phyloP scores from a whole-genome alignment of 169 alveolate genomes.

The Perkinsus marinus region DNA sequence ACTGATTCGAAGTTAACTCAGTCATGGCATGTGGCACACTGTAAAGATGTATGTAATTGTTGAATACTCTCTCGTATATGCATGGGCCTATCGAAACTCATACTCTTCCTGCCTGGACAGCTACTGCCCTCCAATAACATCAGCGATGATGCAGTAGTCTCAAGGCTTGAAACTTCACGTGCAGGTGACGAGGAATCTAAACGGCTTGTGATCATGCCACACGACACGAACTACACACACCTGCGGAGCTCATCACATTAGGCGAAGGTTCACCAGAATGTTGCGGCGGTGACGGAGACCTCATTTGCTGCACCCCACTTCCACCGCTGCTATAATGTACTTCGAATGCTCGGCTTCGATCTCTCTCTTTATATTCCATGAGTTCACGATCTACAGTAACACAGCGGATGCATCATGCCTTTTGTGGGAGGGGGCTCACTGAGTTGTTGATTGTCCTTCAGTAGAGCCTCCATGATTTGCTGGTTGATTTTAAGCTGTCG shows the following conservation, averaged over 20 bases:
- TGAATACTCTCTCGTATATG: background rate
- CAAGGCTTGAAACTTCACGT: background rate
- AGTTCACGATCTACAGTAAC: background rate
- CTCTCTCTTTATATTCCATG: background rate
- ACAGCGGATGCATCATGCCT: background rate
- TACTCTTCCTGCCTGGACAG: background rate
- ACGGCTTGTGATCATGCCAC: no score
- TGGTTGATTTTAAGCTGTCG: background rate
- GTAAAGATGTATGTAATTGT: background rate
- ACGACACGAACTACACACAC: no score
- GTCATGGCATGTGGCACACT: no score
- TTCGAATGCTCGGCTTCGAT: no score
- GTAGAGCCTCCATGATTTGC: background rate
- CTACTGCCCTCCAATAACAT: background rate
- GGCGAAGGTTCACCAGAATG: no score
- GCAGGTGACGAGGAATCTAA: no score
- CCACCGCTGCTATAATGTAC: no score
- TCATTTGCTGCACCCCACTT: no score
- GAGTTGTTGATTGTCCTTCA: background rate
- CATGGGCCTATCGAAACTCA: background rate
- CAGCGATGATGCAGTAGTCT: background rate
- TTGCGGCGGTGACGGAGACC: no score
- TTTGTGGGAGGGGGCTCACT: background rate
- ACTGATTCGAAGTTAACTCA: no score
- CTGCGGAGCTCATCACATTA: no score